Conservation (phyloP, 2,329 filamentous ascomycete genomes). For the Arthrinium phaeospermum region DNA sequence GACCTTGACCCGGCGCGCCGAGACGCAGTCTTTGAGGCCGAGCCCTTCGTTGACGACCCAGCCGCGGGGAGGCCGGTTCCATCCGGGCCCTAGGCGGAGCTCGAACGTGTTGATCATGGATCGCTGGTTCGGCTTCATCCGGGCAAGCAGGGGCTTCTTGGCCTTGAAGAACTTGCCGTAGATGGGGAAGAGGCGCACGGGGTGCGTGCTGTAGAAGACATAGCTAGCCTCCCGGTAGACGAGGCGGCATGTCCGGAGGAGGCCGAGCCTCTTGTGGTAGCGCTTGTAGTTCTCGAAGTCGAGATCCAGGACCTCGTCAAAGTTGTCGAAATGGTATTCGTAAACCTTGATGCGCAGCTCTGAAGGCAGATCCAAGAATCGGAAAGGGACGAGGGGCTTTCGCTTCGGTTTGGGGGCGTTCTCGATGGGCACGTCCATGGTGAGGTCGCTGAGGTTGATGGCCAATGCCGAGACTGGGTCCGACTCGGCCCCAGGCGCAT, state of each 20-base stretch:
- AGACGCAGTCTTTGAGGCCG: constrained; percentile 66
- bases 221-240: constrained; percentile 69
- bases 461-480: constrained; percentile 47
- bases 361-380: constrained; percentile 70
- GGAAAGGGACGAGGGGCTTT: constrained; percentile 55
- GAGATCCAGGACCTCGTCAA: constrained; percentile 66
- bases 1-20: constrained; percentile 64
- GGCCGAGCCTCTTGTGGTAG: constrained; percentile 62
- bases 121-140: constrained; percentile 66
- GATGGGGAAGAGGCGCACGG: constrained; percentile 71
- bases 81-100: constrained; percentile 75
- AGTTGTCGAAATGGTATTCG: constrained; percentile 62
- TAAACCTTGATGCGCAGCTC: constrained; percentile 76
- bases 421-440: constrained; percentile 43
- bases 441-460: constrained; percentile 49
- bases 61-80: constrained; percentile 70
- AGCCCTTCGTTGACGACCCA: constrained; percentile 72
- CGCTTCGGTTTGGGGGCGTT: constrained; percentile 37
- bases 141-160: constrained; percentile 72
- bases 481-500: constrained; percentile 44
- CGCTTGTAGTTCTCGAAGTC: constrained; percentile 69
- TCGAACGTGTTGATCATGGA: constrained; percentile 67
- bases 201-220: constrained; percentile 67
- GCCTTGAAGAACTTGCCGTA: constrained; percentile 73
- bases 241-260: constrained; percentile 66